Conservation (phyloP, 768 basidiomycete species). For the Mrakia frigida region DNA sequence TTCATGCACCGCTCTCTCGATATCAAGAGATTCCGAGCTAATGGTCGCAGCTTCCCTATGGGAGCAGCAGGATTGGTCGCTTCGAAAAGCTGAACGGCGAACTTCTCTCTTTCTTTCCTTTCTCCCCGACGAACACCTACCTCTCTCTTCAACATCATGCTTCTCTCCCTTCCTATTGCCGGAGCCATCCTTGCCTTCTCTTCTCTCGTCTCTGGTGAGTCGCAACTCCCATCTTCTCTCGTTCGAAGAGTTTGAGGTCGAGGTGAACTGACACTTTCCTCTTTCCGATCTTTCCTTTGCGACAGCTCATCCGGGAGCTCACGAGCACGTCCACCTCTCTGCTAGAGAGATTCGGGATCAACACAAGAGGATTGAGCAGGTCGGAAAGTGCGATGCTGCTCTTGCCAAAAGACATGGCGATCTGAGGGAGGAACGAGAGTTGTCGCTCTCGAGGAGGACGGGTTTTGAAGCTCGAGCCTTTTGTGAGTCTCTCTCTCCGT, state of each 20-base stretch:
- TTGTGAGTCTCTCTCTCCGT: neutral
- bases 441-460: neutral
- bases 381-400: neutral
- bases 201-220: neutral
- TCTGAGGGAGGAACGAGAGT: neutral
- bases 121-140: neutral
- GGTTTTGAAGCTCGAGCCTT: neutral
- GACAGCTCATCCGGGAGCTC: neutral
- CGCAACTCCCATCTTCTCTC: neutral
- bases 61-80: neutral
- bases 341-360: neutral
- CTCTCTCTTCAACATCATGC: neutral
- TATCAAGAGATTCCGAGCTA: neutral
- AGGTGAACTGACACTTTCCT: neutral
- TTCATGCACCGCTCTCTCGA: neutral
- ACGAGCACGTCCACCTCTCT: neutral
- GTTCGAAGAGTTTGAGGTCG: neutral
- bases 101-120: neutral
- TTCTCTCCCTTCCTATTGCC: neutral
- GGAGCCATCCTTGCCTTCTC: neutral
- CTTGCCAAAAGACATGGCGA: neutral
- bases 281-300: neutral
- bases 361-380: neutral
- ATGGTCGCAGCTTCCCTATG: neutral
- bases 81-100: neutral